phyloP scores from a whole-genome alignment of 2,329 filamentous ascomycete species.

The Paraphoma sp. region DNA sequence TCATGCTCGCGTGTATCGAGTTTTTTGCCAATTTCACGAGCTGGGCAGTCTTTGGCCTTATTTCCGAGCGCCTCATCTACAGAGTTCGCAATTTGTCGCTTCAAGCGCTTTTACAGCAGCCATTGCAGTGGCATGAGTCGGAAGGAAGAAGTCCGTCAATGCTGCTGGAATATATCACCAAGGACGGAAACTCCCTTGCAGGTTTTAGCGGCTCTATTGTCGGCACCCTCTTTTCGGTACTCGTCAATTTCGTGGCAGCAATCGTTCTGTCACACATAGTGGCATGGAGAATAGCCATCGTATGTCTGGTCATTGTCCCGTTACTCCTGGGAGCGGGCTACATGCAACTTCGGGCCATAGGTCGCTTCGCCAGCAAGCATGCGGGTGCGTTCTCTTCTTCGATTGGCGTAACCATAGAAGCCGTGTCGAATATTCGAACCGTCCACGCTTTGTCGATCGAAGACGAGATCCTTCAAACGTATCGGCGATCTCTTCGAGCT shows the following conservation, averaged over 20 bases:
- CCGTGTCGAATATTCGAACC: slow-evolving; percentile 59
- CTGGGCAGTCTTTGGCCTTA: slow-evolving; percentile 63
- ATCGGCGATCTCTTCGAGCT: slow-evolving; percentile 52
- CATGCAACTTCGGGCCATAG: slow-evolving; percentile 70
- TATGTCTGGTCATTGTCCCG: slow-evolving; percentile 72
- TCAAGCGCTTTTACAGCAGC: slow-evolving; percentile 69
- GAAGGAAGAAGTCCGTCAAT: slow-evolving; percentile 66
- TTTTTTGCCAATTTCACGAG: slow-evolving; percentile 68
- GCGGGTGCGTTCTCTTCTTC: slow-evolving; percentile 59
- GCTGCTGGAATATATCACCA: slow-evolving; percentile 72
- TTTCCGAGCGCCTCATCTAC: slow-evolving; percentile 71
- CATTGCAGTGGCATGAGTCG: slow-evolving; percentile 74
- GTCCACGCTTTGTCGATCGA: slow-evolving; percentile 60
- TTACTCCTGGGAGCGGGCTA: slow-evolving; percentile 72
- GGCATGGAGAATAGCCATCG: slow-evolving; percentile 78
- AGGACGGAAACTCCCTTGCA: slow-evolving; percentile 70
- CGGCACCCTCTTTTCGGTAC: slow-evolving; percentile 71
- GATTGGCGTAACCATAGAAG: slow-evolving; percentile 60
- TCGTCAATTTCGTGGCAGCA: slow-evolving; percentile 71
- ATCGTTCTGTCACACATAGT: slow-evolving; percentile 74
- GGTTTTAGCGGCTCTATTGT: slow-evolving; percentile 74
- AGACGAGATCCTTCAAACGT: slow-evolving; percentile 55
- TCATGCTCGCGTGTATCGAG: slow-evolving; percentile 65
- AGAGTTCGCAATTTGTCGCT: slow-evolving; percentile 69
- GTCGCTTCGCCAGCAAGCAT: slow-evolving; percentile 63